phyloP scores from a whole-genome alignment of 2,329 filamentous ascomycete species.

The Penicillium sp. region DNA sequence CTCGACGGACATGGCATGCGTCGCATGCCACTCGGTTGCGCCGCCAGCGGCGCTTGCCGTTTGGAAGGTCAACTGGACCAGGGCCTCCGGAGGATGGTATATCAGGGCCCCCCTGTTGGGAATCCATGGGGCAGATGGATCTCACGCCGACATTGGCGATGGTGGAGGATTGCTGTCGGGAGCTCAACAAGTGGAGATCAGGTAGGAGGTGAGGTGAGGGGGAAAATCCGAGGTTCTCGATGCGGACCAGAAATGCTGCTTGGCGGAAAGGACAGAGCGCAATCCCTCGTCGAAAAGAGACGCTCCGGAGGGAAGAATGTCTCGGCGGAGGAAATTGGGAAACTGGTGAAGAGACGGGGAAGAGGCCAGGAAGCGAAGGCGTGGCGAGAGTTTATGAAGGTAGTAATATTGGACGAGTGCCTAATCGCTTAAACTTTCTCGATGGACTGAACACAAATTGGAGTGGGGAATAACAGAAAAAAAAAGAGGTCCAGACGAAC shows the following conservation, averaged over 20 bases:
- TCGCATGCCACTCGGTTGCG: constrained; percentile 63
- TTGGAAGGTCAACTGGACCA: constrained; percentile 17
- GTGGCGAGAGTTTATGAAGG: background rate
- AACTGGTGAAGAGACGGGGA: background rate
- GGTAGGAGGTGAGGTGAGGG: background rate
- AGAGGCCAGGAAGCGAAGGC: background rate
- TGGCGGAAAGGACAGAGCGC: background rate
- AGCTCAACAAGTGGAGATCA: background rate
- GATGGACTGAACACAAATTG: background rate
- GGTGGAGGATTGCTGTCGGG: background rate
- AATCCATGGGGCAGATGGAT: constrained; percentile 20
- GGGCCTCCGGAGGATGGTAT: constrained; percentile 2
- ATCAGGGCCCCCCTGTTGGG: constrained; percentile 26
- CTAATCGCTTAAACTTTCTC: background rate
- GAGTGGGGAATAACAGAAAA: background rate
- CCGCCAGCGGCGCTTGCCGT: constrained; percentile 32
- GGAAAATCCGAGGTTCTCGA: background rate
- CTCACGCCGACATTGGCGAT: constrained; percentile 23
- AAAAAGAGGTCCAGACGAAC: background rate
- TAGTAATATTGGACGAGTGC: background rate
- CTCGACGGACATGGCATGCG: constrained; percentile 88
- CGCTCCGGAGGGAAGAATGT: no score
- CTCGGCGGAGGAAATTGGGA: background rate
- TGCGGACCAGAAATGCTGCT: no score
- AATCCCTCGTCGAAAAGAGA: no score